A percentile compares a stretch with the other conserved stretches of the same genome.
Conservation (phyloP, 192 early-diverging fungal genomes). For the Coemansia sp. region DNA sequence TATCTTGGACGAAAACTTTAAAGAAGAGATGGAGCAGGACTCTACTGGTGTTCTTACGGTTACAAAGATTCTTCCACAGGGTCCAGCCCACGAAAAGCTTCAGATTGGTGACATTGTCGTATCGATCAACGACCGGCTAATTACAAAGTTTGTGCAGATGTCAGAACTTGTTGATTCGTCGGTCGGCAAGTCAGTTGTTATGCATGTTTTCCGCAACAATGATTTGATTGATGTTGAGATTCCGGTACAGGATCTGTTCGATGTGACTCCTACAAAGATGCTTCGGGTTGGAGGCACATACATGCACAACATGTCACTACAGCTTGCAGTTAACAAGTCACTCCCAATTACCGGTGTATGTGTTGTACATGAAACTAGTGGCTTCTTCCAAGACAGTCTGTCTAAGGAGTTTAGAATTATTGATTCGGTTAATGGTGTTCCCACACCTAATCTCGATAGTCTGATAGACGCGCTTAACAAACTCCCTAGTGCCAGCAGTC, state of each 20-base stretch:
- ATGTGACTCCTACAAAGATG: constrained; percentile 76
- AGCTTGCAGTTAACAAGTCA: constrained; percentile 53
- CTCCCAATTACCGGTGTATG: constrained; percentile 24
- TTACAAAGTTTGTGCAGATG: constrained; percentile 63
- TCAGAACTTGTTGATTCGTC: constrained; percentile 60
- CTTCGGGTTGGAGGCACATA: constrained; percentile 76
- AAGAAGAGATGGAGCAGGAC: constrained; percentile 60
- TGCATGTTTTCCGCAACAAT: constrained; percentile 61
- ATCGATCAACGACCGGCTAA: constrained; percentile 53
- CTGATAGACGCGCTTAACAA: not conserved
- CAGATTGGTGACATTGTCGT: constrained; percentile 72
- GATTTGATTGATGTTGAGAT: constrained; percentile 44
- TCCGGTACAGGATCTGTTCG: constrained; percentile 64
- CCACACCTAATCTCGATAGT: not conserved
- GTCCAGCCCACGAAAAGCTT: constrained; percentile 63
- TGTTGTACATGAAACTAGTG: not conserved
- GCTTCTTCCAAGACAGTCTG: constrained; percentile 15
- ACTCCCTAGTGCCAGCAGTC: not conserved
- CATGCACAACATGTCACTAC: constrained; percentile 68
- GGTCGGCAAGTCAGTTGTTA: constrained; percentile 46
- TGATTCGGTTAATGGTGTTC: constrained; percentile 14
- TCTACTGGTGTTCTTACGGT: constrained; percentile 69
- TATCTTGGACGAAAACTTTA: constrained; percentile 3
- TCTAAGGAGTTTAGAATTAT: constrained; percentile 6
- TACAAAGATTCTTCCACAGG: constrained; percentile 60